A percentile compares a stretch with the other conserved stretches of the same genome.
These are phyloP conservation scores for Westerdykella sp. DNA, from an alignment of 2,329 filamentous ascomycete genomes.

Conservation along the genomic window DNA sequence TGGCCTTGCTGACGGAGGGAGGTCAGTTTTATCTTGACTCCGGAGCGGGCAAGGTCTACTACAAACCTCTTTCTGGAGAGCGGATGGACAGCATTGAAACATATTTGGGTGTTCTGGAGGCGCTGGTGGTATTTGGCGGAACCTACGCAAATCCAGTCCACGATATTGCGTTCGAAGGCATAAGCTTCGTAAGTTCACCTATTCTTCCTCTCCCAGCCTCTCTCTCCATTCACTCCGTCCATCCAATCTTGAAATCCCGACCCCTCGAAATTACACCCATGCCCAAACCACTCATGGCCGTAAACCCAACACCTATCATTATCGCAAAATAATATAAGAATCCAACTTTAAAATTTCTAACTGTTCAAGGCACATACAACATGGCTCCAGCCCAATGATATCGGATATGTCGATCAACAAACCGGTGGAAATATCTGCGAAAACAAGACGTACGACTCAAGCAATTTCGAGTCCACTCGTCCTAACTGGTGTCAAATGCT, in stretches of 20 bases:
- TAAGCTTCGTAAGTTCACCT: constrained; percentile 9
- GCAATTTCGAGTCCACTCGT: constrained; percentile 11
- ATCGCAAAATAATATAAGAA: too few relatives aligned
- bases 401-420: constrained; percentile 12
- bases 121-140: constrained; percentile 8
- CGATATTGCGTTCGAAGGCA: constrained; percentile 8
- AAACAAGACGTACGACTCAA: constrained; percentile 9
- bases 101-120: constrained; percentile 8
- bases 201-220: background rate
- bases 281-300: too few relatives aligned
- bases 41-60: constrained; percentile 10
- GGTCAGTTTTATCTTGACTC: constrained; percentile 12
- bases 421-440: constrained; percentile 12
- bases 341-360: background rate
- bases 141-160: constrained; percentile 10
- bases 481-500: constrained; percentile 13
- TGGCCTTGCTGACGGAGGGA: constrained; percentile 10
- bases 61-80: constrained; percentile 11
- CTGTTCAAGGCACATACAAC: constrained; percentile 8
- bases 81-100: constrained; percentile 8
- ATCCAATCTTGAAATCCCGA: background rate
- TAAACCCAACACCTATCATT: too few relatives aligned
- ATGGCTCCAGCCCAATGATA: constrained; percentile 7
- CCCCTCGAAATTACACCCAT: too few relatives aligned
- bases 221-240: background rate